phyloP scores from a whole-genome alignment of 331 rosid species.

The Malus hybrid region DNA sequence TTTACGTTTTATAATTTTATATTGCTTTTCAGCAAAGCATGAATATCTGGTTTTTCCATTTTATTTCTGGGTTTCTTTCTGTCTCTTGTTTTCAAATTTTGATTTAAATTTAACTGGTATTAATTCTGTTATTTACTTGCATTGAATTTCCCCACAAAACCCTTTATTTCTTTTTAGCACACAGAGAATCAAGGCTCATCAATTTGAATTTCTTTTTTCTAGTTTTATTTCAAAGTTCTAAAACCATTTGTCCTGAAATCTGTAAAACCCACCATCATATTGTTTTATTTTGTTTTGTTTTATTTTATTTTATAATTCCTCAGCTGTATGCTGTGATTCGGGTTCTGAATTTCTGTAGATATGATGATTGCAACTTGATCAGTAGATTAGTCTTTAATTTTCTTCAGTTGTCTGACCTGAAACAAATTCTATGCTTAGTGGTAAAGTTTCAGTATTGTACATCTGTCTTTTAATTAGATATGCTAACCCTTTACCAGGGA shows the following conservation, averaged over 20 bases:
- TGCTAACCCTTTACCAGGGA: not conserved
- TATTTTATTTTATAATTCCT: not conserved
- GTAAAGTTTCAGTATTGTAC: too few relatives aligned
- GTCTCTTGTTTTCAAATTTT: not conserved
- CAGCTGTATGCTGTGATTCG: not conserved
- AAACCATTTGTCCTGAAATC: not conserved
- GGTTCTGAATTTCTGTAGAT: constrained; percentile 4
- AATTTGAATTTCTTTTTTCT: not conserved
- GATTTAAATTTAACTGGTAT: not conserved
- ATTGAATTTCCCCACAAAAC: not conserved
- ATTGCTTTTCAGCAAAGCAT: too few relatives aligned
- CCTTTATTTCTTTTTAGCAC: not conserved
- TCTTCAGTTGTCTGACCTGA: constrained; percentile 9
- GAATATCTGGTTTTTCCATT: not conserved
- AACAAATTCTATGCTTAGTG: too few relatives aligned
- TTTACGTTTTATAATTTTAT: too few relatives aligned
- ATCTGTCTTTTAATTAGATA: too few relatives aligned
- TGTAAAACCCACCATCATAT: not conserved
- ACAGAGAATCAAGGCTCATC: not conserved
- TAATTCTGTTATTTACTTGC: not conserved
- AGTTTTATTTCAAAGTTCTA: not conserved
- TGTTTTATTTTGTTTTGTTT: not conserved
- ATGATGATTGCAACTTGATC: not conserved
- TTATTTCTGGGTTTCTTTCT: not conserved
- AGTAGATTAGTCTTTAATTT: not conserved